Percentiles rank a stretch among this genome's conserved stretches.
These are phyloP conservation scores for Quercus lobata DNA, from an alignment of 331 rosid genomes.

Conservation along the genomic window DNA sequence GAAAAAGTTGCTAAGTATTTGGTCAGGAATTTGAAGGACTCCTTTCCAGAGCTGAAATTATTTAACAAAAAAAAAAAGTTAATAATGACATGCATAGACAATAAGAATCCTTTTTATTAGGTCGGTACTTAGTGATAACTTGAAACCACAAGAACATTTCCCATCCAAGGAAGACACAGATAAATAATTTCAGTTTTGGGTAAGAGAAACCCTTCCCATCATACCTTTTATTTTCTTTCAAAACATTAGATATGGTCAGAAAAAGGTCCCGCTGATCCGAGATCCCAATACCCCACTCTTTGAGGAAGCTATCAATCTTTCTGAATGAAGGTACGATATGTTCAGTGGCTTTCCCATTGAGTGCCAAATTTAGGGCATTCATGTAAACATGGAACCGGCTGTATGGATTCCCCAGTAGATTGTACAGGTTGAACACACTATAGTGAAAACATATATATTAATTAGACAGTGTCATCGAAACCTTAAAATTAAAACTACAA, in stretches of 20 bases:
- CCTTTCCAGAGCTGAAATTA: constrained; percentile 65
- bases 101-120: background rate
- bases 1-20: constrained; percentile 73
- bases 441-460: background rate
- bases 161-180: background rate
- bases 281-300: constrained; percentile 85
- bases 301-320: constrained; percentile 79
- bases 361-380: constrained; percentile 66
- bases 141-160: background rate
- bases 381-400: constrained; percentile 73
- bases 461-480: background rate
- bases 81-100: background rate
- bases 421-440: constrained; percentile 89
- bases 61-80: background rate
- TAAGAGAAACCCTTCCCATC: constrained; percentile 1
- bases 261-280: constrained; percentile 69
- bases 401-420: constrained; percentile 72
- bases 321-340: constrained; percentile 65
- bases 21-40: constrained; percentile 73
- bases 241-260: constrained; percentile 67
- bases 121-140: background rate
- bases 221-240: constrained; percentile 86
- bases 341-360: constrained; percentile 77
- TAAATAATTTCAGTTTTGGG: background rate
- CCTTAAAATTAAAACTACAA: background rate